A percentile compares a stretch with the other conserved stretches of the same genome.
These are phyloP conservation scores for Epichloe sibirici DNA, from an alignment of 2,329 filamentous ascomycete species.

Conservation along the genomic window DNA sequence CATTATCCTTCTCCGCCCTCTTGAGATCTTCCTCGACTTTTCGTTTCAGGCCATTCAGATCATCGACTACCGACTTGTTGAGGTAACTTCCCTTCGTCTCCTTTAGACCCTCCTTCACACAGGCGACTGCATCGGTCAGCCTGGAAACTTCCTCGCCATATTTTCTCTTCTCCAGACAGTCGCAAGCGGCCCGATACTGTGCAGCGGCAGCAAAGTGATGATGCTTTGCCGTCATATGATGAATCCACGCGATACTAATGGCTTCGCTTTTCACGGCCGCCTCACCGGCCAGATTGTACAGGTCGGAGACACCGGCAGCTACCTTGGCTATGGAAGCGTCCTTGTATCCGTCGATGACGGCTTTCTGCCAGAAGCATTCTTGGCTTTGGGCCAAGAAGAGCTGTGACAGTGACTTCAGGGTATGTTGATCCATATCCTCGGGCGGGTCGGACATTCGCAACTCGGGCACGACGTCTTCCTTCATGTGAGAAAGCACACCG, in stretches of 20 bases:
- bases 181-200: conserved; percentile 81
- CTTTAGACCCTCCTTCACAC: conserved; percentile 75
- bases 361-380: conserved; percentile 97
- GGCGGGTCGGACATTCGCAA: conserved; percentile 70
- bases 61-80: conserved; percentile 67
- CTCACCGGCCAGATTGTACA: conserved; percentile 76
- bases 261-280: conserved; percentile 79
- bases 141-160: conserved; percentile 94
- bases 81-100: conserved; percentile 64
- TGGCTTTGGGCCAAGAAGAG: conserved; percentile 86
- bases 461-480: conserved; percentile 66
- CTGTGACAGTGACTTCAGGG: conserved; percentile 70
- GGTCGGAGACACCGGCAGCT: conserved; percentile 77
- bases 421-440: conserved; percentile 89
- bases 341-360: conserved; percentile 85
- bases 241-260: conserved; percentile 90
- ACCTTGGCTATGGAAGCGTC: conserved; percentile 86
- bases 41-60: conserved; percentile 71
- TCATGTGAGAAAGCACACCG: conserved; percentile 69
- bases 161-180: conserved; percentile 83
- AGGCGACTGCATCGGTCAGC: conserved; percentile 67
- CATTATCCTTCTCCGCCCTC: conserved; percentile 89
- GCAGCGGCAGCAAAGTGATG: conserved; percentile 94
- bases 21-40: conserved; percentile 80
- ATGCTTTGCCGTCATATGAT: conserved; percentile 94